Base-by-base conservation (phyloP, 2,329 filamentous ascomycete species). In the Verticillium isaacii region DNA sequence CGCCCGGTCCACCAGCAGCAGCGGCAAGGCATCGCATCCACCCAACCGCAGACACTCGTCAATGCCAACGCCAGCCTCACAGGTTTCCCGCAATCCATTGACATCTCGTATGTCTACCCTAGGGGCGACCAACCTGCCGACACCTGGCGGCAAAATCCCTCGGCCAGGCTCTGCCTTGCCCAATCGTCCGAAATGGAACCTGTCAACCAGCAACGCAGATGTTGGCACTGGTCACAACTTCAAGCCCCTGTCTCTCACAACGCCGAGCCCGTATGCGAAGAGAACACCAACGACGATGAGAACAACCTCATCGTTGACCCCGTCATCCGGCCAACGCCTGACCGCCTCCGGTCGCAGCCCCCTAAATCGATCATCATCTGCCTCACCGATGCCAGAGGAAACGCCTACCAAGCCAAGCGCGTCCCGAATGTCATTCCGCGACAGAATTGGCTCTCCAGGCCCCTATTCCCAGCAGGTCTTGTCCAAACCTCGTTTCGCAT, bases 151-250 rank as follows among this genome's bases (percentile, higher is more conserved):
- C 60, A 73, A 68, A 61, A 69, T 77, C 57, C 72, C 81, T 60
- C 78, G 82, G 58, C 77, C 83, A 61, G 70, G 77, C 45, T 77
- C 80, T 2, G 79, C 78, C 12, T 66, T 80, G 37, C 72, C 83
- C 62, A 80, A 84, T 61, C 86, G 89, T 58, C 91, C 91, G 3
- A 83, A 87, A 62, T 95, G 91, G 91, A 94, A 88, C 70, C 71
- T 69, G 12, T 90, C 87, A 34, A 85, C 87, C 6, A 92, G 89
- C 68, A 83, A 85, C 5, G 77, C 77, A 7, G 83, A 87, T 64
- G 78, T 87, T n/a, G 82, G 89, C 36, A 83, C 85, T n/a, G 87
- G 88, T 32, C 87, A 90, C 72, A 85, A 86, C 71, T 89, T 87
- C 75, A 89, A 85, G 68, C 85, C 88, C 12, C 74, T 89, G 12